phyloP scores from a whole-genome alignment of 2,329 filamentous ascomycete genomes.

The Phaeosphaeriaceae sp. region DNA sequence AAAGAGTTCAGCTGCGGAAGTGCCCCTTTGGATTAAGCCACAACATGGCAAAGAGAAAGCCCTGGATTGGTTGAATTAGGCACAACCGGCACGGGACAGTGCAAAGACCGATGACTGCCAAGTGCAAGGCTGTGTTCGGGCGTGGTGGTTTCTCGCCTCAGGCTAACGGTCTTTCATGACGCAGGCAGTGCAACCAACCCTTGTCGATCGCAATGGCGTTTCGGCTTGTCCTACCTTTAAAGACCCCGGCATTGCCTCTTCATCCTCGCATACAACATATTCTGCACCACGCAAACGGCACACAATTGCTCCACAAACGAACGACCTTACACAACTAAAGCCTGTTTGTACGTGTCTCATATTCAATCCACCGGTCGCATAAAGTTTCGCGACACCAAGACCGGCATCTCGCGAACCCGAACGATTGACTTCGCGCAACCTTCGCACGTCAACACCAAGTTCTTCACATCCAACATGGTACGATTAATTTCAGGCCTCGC shows the following conservation, averaged over 20 bases:
- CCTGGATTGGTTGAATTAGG: neutral
- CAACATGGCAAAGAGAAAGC: neutral
- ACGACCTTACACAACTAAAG: neutral
- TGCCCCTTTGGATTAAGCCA: neutral
- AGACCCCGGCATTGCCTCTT: conserved; percentile 1
- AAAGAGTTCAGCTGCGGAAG: neutral
- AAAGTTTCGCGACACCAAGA: neutral
- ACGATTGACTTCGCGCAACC: conserved; percentile 1
- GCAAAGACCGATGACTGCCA: neutral
- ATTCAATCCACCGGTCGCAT: neutral
- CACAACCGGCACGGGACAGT: neutral
- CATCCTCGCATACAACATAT: neutral
- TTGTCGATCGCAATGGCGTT: neutral
- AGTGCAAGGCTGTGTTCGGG: conserved; percentile 3
- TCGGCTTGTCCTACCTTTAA: neutral
- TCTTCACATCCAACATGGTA: conserved; percentile 7
- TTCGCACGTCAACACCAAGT: conserved; percentile 12
- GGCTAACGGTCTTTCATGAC: conserved; percentile 16
- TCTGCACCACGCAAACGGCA: conserved; percentile 8
- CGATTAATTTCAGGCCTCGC: conserved; percentile 36
- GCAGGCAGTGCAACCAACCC: conserved; percentile 15
- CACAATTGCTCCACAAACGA: conserved; percentile 9
- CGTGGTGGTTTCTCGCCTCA: neutral
- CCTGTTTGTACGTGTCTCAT: neutral
- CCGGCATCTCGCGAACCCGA: neutral